Evolutionary conservation across 345 rosid species (phyloP).

Genomic region (Leavenworthia alabamica): DNA sequence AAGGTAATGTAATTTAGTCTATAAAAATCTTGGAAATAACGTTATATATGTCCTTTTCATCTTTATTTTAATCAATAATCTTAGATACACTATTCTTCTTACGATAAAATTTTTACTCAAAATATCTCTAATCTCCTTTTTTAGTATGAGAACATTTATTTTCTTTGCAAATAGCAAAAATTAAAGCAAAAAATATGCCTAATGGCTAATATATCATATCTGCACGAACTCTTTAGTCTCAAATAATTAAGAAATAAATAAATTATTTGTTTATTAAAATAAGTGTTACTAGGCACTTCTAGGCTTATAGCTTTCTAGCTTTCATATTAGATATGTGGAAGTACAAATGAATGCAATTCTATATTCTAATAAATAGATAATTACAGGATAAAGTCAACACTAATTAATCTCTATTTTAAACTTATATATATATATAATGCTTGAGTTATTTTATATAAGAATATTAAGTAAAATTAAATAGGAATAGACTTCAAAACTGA

Average conservation of each 20-base stretch:
- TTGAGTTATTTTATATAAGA: neutral
- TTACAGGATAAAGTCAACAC: too few species aligned
- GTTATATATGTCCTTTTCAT: neutral
- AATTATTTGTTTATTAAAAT: too few species aligned
- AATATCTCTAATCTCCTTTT: neutral
- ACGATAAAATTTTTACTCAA: neutral
- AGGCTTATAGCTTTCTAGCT: too few species aligned
- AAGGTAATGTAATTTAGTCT: too few species aligned
- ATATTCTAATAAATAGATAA: neutral
- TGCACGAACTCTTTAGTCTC: neutral
- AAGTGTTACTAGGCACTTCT: too few species aligned
- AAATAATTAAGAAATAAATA: neutral
- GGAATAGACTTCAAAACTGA: neutral
- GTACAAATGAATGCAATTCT: neutral
- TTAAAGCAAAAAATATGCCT: neutral
- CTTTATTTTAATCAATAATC: neutral
- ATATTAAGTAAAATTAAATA: neutral
- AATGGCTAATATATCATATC: neutral
- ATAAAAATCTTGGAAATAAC: neutral
- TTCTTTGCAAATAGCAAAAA: neutral
- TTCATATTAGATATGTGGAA: neutral
- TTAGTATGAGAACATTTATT: neutral
- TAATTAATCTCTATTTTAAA: too few species aligned
- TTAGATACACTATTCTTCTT: neutral
- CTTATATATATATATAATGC: neutral